A percentile compares a stretch with the other conserved stretches of the same genome.
Evolutionary conservation across 306 rosid species (phyloP).

Genomic region (Vigna reflexopilosa): DNA sequence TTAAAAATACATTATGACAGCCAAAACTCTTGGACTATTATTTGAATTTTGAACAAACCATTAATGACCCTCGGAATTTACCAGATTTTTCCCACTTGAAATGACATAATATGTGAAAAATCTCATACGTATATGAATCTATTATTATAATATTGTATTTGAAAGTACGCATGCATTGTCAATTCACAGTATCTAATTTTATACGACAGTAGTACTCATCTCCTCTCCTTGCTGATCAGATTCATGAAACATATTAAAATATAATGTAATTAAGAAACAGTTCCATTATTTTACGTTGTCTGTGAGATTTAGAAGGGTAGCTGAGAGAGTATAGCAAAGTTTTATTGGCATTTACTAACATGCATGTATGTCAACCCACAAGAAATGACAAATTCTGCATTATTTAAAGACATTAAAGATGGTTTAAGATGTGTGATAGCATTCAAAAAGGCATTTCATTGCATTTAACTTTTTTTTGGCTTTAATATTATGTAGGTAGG

Average conservation of each 20-base stretch:
- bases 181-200: not conserved
- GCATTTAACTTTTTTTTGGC: not conserved
- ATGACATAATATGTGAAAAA: no score
- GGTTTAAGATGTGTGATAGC: not conserved
- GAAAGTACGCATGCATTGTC: not conserved
- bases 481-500: conserved; percentile 11
- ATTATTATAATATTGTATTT: not conserved
- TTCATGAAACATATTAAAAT: no score
- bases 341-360: not conserved
- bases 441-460: not conserved
- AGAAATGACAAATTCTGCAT: not conserved
- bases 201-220: no score
- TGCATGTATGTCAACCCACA: not conserved
- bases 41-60: no score
- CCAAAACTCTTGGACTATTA: no score
- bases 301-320: not conserved
- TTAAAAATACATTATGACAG: no score
- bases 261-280: not conserved
- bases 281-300: not conserved
- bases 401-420: conserved; percentile 3
- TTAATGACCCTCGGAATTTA: no score
- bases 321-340: not conserved
- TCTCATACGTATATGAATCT: no score
- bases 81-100: no score
- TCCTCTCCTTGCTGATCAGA: no score